phyloP scores from a whole-genome alignment of 306 rosid genomes.

The Malus orientalis region DNA sequence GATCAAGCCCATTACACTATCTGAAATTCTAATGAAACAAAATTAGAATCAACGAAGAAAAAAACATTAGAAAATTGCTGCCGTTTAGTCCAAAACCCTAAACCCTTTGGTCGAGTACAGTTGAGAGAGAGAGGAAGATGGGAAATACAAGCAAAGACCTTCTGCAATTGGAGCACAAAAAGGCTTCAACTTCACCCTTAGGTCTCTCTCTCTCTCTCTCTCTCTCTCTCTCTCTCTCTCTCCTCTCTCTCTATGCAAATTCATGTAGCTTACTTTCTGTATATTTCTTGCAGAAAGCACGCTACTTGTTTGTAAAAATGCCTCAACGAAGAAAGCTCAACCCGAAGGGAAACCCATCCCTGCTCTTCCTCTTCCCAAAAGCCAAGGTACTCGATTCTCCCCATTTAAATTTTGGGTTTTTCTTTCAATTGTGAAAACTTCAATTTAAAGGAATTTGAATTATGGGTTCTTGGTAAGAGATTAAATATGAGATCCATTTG shows the following conservation, averaged over 20 bases:
- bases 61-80: no score
- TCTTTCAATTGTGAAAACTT: not conserved
- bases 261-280: not conserved
- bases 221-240: not conserved
- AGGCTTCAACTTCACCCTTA: conserved; percentile 33
- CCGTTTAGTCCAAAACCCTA: not conserved
- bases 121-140: conserved; percentile 21
- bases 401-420: not conserved
- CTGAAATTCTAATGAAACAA: not conserved
- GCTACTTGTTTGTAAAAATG: conserved; percentile 34
- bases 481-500: not conserved
- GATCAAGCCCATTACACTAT: not conserved
- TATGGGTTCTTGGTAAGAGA: not conserved
- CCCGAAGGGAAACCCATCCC: conserved; percentile 31
- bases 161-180: conserved; percentile 48
- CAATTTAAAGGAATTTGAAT: not conserved
- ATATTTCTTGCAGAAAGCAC: conserved; percentile 40
- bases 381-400: conserved; percentile 35
- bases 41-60: no score
- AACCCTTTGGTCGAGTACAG: not conserved
- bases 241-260: not conserved
- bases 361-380: conserved; percentile 31
- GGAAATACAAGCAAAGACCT: conserved; percentile 66
- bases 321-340: conserved; percentile 22
- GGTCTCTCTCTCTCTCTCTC: conserved; percentile 25